Conservation (phyloP, 768 basidiomycete genomes). For the Galerina sulciceps region DNA sequence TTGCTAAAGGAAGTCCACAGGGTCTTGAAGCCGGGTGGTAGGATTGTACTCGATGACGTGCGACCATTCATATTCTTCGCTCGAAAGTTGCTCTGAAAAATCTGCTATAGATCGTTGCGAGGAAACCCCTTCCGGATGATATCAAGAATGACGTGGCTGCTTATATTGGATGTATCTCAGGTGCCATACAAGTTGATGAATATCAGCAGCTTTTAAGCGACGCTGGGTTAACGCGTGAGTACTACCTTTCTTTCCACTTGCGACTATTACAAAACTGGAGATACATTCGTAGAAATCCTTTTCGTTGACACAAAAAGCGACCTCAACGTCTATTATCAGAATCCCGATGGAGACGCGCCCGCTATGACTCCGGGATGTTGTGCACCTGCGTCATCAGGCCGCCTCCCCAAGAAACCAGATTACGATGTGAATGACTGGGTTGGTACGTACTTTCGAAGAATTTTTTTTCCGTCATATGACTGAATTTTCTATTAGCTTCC, state of each 20-base stretch:
- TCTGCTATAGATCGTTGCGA: slow-evolving; percentile 48
- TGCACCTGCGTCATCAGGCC: slow-evolving; percentile 6
- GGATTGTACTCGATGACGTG: slow-evolving; percentile 57
- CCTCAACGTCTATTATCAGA: slow-evolving; percentile 38
- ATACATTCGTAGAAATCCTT: slow-evolving; percentile 34
- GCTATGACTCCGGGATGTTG: slow-evolving; percentile 18
- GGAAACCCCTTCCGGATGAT: slow-evolving; percentile 42
- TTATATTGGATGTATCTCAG: slow-evolving; percentile 50
- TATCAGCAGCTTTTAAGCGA: slow-evolving; percentile 40
- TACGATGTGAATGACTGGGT: slow-evolving; percentile 50
- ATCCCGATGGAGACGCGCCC: slow-evolving; percentile 2
- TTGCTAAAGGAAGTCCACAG: slow-evolving; percentile 51
- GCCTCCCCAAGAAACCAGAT: slow-evolving; percentile 12
- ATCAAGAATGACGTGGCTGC: slow-evolving; percentile 44
- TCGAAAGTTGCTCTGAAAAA: not conserved
- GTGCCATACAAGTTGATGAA: slow-evolving; percentile 43
- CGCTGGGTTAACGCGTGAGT: slow-evolving; percentile 47
- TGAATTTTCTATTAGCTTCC: slow-evolving; percentile 34
- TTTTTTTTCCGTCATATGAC: not conserved
- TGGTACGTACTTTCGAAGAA: slow-evolving; percentile 31
- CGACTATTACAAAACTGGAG: not conserved
- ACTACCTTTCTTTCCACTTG: not conserved
- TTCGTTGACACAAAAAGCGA: slow-evolving; percentile 47
- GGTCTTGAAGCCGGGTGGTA: slow-evolving; percentile 59
- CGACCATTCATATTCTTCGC: slow-evolving; percentile 6